Conservation (phyloP, 345 rosid species). For the Lagerstroemia speciosa region DNA sequence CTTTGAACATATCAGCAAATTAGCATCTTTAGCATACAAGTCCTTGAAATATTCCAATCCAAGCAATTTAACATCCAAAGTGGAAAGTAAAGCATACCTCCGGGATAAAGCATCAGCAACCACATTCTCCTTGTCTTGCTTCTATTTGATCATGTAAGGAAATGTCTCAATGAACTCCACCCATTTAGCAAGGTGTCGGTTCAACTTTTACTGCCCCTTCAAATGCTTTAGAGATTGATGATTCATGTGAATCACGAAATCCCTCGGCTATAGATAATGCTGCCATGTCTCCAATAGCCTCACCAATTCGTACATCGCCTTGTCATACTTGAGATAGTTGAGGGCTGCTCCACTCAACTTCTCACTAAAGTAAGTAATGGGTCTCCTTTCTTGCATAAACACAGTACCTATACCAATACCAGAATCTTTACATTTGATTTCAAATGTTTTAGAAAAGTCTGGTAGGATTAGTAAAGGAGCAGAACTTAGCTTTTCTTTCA, state of each 20-base stretch:
- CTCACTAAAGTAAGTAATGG: too few relatives aligned
- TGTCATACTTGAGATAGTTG: constrained; percentile 5
- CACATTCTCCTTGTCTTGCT: background rate
- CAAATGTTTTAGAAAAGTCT: too few relatives aligned
- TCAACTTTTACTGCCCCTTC: too few relatives aligned
- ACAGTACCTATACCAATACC: background rate
- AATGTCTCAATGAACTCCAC: too few relatives aligned
- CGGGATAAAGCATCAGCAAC: background rate
- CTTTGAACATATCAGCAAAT: background rate
- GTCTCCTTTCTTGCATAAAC: too few relatives aligned
- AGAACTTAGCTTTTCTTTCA: too few relatives aligned
- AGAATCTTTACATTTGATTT: too few relatives aligned
- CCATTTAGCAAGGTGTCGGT: too few relatives aligned
- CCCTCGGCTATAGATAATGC: constrained; percentile 2
- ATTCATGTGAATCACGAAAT: background rate
- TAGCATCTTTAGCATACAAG: too few relatives aligned
- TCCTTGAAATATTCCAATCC: background rate
- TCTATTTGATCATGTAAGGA: background rate
- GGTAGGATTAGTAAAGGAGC: background rate
- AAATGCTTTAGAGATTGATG: too few relatives aligned
- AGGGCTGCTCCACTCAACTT: too few relatives aligned
- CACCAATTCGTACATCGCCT: background rate
- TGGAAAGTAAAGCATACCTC: background rate
- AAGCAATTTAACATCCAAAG: background rate
- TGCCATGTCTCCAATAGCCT: background rate